Percentiles rank a stretch among this genome's conserved stretches.
Evolutionary conservation across 2,329 filamentous ascomycete species (phyloP).

Genomic region (Meredithiella fracta): DNA sequence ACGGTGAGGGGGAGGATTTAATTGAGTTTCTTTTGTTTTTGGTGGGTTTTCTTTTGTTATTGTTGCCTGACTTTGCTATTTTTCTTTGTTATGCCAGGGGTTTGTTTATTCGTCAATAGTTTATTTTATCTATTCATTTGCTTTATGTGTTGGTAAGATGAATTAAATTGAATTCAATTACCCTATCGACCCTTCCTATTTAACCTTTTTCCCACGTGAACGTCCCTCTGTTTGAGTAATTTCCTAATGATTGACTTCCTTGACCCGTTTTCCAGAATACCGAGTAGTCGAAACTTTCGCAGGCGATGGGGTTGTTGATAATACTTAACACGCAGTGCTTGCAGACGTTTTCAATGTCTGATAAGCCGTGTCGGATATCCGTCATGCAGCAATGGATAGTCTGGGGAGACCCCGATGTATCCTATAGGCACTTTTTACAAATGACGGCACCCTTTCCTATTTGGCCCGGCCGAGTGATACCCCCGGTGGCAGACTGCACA

Average conservation of each 20-base stretch:
- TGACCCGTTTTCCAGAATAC: conserved; percentile 71
- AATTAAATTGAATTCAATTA: too few species aligned
- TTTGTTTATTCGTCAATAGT: not conserved
- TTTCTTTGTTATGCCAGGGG: not conserved
- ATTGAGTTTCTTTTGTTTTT: not conserved
- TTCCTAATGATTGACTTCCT: conserved; percentile 27
- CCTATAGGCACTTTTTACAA: conserved; percentile 34
- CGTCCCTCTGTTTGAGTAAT: too few species aligned
- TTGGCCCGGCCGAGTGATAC: too few species aligned
- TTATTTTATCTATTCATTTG: not conserved
- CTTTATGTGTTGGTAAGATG: not conserved
- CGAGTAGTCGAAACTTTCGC: conserved; percentile 82
- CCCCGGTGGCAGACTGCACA: too few species aligned
- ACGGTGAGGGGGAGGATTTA: not conserved
- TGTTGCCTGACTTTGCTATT: not conserved
- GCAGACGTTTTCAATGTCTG: conserved; percentile 53
- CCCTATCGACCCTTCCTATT: too few species aligned
- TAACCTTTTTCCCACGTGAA: too few species aligned
- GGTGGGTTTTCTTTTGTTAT: not conserved
- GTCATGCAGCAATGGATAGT: conserved; percentile 45
- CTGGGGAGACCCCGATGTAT: conserved; percentile 39
- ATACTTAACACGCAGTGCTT: conserved; percentile 61
- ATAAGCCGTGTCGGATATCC: conserved; percentile 41
- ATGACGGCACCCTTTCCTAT: not conserved
- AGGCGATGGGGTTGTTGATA: conserved; percentile 61